Base-by-base conservation (phyloP, 2,329 filamentous ascomycete species). In the Aspergillus costaricaensis region DNA sequence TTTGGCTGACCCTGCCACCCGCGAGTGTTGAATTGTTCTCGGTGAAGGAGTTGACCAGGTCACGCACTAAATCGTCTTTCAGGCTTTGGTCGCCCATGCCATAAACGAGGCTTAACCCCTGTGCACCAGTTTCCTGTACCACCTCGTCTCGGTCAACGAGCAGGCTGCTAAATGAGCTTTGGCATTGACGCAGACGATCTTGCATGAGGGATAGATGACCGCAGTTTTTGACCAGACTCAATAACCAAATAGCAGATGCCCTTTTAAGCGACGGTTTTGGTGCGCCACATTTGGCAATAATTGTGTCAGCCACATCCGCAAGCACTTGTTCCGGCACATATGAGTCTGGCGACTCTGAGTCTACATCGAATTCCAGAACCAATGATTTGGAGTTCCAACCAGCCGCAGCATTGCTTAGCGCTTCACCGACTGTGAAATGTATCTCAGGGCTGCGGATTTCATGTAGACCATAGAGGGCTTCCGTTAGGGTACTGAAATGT, bases 201-300 rank as follows among this genome's bases (percentile, higher is more conserved):
- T 96, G 91, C 5, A 98, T 84, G 64, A 91, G 86, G 3, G 80
- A 73, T n/a, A 92, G 80, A 65, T 93, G 88, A 0, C 92, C 92
- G 72, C 92, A 96, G 74, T 95, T 92, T 71, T 97, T 92, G 8
- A 98, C 88, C 3, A 98, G 79, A 70, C 90, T 96, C 61, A 98
- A 88, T 0, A 98, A 84, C 95, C 95, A 98, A 67, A 99, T 96
- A 0, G 92, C 92, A 0, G 93, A 94, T 3, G 94, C 92, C 73
- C 96, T 96, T 67, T 92, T 88, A 4, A 97, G 81, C 0, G 92
- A 90, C 1, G 95, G 95, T 70, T 97, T 97, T 0, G 91, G 92
- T 8, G 89, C 87, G 68, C 90, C 89, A 78, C 90, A 95, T 69
- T 95, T 89, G 2, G 80, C 79, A 50, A 98, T 82, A 2, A 96